Base-by-base conservation (phyloP, 495 filamentous ascomycete species). In the Lophiotrema nucula region DNA sequence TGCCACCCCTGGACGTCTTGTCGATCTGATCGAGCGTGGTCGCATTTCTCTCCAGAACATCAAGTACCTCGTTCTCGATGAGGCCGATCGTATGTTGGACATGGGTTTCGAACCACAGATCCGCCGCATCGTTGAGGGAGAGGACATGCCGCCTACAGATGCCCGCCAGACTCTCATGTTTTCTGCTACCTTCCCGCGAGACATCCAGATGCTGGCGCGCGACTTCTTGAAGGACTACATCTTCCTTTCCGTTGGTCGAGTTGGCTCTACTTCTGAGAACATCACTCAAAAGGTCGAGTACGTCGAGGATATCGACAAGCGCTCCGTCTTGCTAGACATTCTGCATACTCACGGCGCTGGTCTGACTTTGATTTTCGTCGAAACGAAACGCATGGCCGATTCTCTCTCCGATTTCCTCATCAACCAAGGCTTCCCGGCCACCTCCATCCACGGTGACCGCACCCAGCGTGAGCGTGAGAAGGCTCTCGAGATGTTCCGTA, bases 91-190 rank as follows among this genome's bases (percentile, higher is more conserved):
- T 73, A 97, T 98, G 93, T 78, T 98, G 81, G 93, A 98, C 79
- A 97, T 98, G 93, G 93, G 93, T 88, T 98, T 98, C 81, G 93
- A 98, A 80, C 93, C 93, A 67, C 93, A 98, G 75, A 97, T 98
- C 72, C 92, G 93, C 63, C 88, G 93, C 64, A 97, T 98, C 66
- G 92, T 98, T 22, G 92, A 98, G 75, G 89, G 88, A 59, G 93
- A 96, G 76, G 93, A 98, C 70, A 97, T 97, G 93, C 93, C 95
- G 31, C 74, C 76, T 42, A 89, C 90, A 58, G 78, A 88, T 55
- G 75, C 80, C 65, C 90, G 95, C 68, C 95, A 97, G 75, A 96
- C 93, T 38, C 92, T 98, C 78, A 98, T 98, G 93, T 98, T 98
- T 74, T 97, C 92, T 21, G 92, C 92, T 69, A 98, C 93, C 48